Evolutionary conservation across 2,329 filamentous ascomycete genomes (phyloP), one percentile per base, ranked within the genome.

Genomic region (Nemania diffusa): DNA sequence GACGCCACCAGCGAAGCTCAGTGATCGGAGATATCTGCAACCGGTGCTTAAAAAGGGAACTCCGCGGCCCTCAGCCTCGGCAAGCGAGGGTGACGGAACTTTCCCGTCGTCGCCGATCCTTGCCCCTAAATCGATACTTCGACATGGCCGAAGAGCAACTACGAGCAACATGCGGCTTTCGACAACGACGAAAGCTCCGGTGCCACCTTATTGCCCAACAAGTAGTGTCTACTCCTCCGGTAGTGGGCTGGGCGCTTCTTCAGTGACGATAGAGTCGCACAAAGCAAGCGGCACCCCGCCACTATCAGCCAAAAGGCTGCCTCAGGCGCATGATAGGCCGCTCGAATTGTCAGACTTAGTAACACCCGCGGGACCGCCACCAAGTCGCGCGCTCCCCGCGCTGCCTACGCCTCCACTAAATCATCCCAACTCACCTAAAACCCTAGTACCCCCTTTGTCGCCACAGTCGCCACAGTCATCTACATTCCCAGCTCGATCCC

Each of bases 1-100:
- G 26, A 84, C 81, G 0, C 84, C 85, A 0, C 85, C 85, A 0
- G 80, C 81, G 1, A 81, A 84, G 20, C 79, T 87, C 1, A 79
- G 81, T 58, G 83, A 86, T 57, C 80, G 84, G 5, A 81, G 76
- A 40, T 78, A 83, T 55, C 79, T 86, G 20, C 77, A 81, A 1
- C 77, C 79, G 4, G 73, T 79, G 15, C 73, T 79, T 29, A 74
- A 72, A 8, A 70, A 68, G 40, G 56, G 65, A 40, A 32, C 64
- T 9, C 57, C 70, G 24, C 67, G 61, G 20, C 71, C 70, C 1
- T 72, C 69, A 5, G 60, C 27, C 27, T 58, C 59, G 20, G 57
- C 69, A 9, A 58, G 58, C 5, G 62, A 61, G 11, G 59, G 58
- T 20, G 32, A 65, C 15, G 71, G 26, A 61, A 65, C 32, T 57